Evolutionary conservation across 139 green algal species (phyloP), one percentile per base, ranked within the genome.

Genomic region (Chlorella ohadii): DNA sequence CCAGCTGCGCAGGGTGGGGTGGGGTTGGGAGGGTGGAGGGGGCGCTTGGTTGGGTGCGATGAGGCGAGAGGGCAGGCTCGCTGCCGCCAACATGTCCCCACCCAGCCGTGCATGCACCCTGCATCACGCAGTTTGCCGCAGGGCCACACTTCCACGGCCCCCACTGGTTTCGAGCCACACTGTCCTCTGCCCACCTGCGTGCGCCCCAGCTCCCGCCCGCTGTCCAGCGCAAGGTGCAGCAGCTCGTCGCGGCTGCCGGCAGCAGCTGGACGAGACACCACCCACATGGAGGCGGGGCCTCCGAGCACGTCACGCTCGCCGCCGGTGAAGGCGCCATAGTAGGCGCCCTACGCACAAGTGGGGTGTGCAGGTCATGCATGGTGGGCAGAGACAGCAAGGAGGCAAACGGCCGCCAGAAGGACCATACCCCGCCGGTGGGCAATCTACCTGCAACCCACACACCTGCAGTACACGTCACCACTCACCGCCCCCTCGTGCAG

Each of bases 281-380:
- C 90, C 93, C 92, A 97, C 15, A 96, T 51, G 2, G 67, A 91
- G 22, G 72, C 76, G 55, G 86, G 86, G 4, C 41, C 61, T 5
- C 78, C 87, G 27, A 70, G 33, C 47, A 72, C 22, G 71, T 81
- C 83, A 6, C 82, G 59, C 28, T 78, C 74, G 9, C 79, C 82
- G 16, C 93, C 91, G 16, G 92, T 85, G 56, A 96, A 96, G 34
- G 84, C 80, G 41, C 93, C 93, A 34, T 96, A 95, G 73, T 94
- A 94, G 72, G 65, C 16, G 39, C 39, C 39, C 39, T 78, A 41
- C 22, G 33, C 27, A 20, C 16, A 12, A 17, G 38, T 12, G 13
- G 38, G 38, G 5, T 34, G 16, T 1, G 31, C 16, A 75, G 5
- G 38, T 6, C 36, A 20, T n/a, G n/a, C n/a, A n/a, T n/a, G n/a